phyloP scores from a whole-genome alignment of 441 rosid species.

The Flueggea neowawraea region DNA sequence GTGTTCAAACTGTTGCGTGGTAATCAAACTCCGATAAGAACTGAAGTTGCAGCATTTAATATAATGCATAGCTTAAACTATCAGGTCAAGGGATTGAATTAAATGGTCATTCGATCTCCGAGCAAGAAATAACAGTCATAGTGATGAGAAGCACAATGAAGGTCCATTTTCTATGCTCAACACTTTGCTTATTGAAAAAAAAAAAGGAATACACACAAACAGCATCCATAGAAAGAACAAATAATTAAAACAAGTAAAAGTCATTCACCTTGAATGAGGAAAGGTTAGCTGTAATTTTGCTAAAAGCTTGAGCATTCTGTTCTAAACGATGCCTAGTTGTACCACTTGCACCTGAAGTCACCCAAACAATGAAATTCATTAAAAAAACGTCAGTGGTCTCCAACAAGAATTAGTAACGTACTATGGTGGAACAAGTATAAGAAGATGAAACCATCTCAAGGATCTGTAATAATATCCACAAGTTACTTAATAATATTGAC shows the following conservation, averaged over 20 bases:
- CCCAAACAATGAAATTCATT: constrained; percentile 16
- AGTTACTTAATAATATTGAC: neutral
- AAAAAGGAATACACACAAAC: neutral
- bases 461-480: neutral
- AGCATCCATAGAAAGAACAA: neutral
- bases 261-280: constrained; percentile 57
- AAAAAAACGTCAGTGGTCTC: constrained; percentile 3
- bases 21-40: too few relatives aligned
- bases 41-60: too few relatives aligned
- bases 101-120: too few relatives aligned
- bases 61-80: too few relatives aligned
- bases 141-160: too few relatives aligned
- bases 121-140: too few relatives aligned
- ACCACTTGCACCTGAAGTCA: constrained; percentile 59
- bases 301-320: constrained; percentile 68
- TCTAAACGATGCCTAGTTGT: constrained; percentile 61
- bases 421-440: neutral
- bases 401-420: constrained; percentile 2
- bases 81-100: too few relatives aligned
- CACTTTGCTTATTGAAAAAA: too few relatives aligned
- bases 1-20: too few relatives aligned
- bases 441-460: neutral
- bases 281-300: constrained; percentile 73
- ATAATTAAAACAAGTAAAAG: constrained; percentile 3
- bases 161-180: too few relatives aligned